Evolutionary conservation across 352 stramenopile species (phyloP), one percentile per base, ranked within the genome.

Genomic region (Phytophthora rubi): DNA sequence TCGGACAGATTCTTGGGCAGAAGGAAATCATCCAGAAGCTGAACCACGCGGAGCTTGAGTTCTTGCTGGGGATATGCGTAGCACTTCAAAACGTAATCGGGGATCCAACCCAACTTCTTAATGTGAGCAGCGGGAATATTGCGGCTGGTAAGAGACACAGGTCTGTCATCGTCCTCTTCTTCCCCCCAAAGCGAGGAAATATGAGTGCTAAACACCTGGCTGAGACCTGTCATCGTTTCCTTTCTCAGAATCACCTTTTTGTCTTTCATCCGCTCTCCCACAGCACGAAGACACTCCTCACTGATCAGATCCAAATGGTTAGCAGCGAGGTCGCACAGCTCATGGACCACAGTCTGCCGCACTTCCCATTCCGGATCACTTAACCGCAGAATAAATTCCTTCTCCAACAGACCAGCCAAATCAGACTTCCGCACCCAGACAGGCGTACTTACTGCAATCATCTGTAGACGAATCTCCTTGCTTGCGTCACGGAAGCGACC

Each of bases 211-310:
- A 91, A 97, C 12, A 95, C 85, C 71, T 95, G 89, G 26, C 86
- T 92, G 15, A 97, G 73, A 0, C 89, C 89, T 12, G 89, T 97
- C 89, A 97, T 97, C 9, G 89, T 92, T 68, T 97, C 89, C 58
- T 95, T 97, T 15, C 89, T 75, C 26, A 95, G 44, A 0, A 80
- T 57, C 1, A 94, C 82, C 53, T 86, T 93, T 59, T 97, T 97
- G 69, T 97, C 89, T 61, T 95, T 95, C 87, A 97, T 93, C 9
- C 89, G 86, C 59, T 97, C 89, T 16, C 88, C 89, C 7, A 95
- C 83, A 53, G 88, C 75, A 3, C 82, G 81, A 3, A 97, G 76
- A 48, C 83, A 91, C 13, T 86, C 74, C 33, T 91, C 82, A 47
- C 78, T 89, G 12, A 95, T 82, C 23, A 80, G 53, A n/a, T 86